Evolutionary conservation across 176 grass and related monocot species (phyloP), one percentile per base, ranked within the genome.

Genomic region (Carex parvula): DNA sequence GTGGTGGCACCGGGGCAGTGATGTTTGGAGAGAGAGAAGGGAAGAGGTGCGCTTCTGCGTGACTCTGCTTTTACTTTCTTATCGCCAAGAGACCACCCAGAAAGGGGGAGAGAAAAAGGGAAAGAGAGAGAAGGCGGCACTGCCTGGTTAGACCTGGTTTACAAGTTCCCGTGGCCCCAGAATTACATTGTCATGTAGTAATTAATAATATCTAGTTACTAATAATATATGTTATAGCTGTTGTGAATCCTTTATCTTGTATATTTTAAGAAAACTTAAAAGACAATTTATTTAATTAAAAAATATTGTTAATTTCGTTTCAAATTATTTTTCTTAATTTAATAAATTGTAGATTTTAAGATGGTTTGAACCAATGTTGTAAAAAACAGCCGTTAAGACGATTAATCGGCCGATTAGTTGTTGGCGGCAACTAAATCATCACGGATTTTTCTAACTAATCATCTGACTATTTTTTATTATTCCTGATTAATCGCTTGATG

Each of bases 21-120:
- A 81, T 80, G 76, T 60, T 20, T 33, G 54, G 77, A 35, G 56
- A 82, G 39, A 66, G 39, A 66, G 60, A 67, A 67, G 84, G 20
- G 37, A 63, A 79, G 69, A 73, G 85, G 69, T 67, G 53, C 68
- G 75, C 54, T 78, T 70, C 46, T 82, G 57, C 86, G 86, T 87
- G 86, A 87, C 86, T n/a, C n/a, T 71, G 52, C 79, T 83, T 78
- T 87, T 87, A 22, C 54, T 58, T 87, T 83, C 60, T 77, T 75
- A 75, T 81, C 72, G 44, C 79, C 12, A 53, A 57, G 35, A 81
- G 79, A 35, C 50, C 85, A 56, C 50, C 9, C 60, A 79, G 62
- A 68, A 32, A 70, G 50, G 21, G 24, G 33, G 62, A 39, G 30
- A 44, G 44, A 50, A n/a, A 41, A 61, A 11, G 46, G 18, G 41